phyloP scores from a whole-genome alignment of 805 yeast genomes.

The Hanseniaspora nectarophila region DNA sequence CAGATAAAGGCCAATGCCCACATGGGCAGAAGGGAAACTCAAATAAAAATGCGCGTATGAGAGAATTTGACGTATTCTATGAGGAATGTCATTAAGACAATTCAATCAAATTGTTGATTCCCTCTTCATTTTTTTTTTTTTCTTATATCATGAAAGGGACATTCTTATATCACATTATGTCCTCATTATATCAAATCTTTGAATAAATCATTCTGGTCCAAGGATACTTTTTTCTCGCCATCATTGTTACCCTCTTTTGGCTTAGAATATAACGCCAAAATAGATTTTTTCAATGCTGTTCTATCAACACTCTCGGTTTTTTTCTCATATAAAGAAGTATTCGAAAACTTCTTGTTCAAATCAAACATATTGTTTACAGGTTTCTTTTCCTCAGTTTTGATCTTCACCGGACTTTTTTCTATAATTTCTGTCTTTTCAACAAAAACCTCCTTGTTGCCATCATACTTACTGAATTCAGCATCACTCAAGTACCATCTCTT shows the following conservation, averaged over 20 bases:
- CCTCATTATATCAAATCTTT: constrained; percentile 43
- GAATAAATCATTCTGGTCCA: constrained; percentile 52
- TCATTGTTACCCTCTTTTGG: constrained; percentile 25
- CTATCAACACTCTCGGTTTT: constrained; percentile 30
- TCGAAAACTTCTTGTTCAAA: background rate
- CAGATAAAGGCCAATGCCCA: too few relatives aligned
- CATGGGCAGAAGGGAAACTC: too few relatives aligned
- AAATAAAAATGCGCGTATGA: too few relatives aligned
- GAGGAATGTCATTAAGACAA: too few relatives aligned
- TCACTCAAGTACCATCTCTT: constrained; percentile 61
- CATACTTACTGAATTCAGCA: constrained; percentile 26
- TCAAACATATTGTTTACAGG: background rate
- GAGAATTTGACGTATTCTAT: too few relatives aligned
- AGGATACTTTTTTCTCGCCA: constrained; percentile 18
- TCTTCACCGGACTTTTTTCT: constrained; percentile 11
- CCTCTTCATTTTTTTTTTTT: too few relatives aligned
- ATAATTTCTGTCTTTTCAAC: background rate
- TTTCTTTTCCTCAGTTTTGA: background rate
- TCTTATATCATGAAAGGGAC: background rate
- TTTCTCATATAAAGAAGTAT: background rate
- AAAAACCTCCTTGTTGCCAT: constrained; percentile 14
- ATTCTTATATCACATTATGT: too few relatives aligned
- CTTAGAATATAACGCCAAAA: constrained; percentile 72
- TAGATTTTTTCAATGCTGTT: constrained; percentile 85
- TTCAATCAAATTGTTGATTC: too few relatives aligned